These are phyloP conservation scores for Linnemannia schmuckeri DNA, from an alignment of 192 early-diverging fungal species.

Conservation along the genomic window DNA sequence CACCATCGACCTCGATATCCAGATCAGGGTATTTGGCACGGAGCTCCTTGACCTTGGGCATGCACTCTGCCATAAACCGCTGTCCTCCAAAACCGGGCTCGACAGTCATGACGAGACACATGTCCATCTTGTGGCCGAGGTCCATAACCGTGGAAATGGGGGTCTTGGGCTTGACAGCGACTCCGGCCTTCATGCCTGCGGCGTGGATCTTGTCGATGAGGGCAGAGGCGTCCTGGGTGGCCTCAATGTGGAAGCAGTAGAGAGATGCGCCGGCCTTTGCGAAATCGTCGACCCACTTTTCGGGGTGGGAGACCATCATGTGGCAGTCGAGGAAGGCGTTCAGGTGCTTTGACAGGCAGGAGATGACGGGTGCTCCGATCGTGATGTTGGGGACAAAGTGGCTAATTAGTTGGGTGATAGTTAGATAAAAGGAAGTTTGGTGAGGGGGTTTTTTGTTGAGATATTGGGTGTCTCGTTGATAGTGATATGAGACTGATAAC, in stretches of 20 bases:
- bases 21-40: slow-evolving; percentile 84
- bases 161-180: slow-evolving; percentile 94
- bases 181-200: slow-evolving; percentile 91
- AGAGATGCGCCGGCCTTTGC: slow-evolving; percentile 88
- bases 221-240: slow-evolving; percentile 77
- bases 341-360: slow-evolving; percentile 87
- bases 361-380: slow-evolving; percentile 93
- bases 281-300: slow-evolving; percentile 94
- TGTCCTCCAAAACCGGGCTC: slow-evolving; percentile 99
- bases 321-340: slow-evolving; percentile 87
- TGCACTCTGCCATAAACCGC: slow-evolving; percentile 89
- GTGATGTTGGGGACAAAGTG: slow-evolving; percentile 99
- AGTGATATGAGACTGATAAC: neutral
- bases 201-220: slow-evolving; percentile 87
- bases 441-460: neutral
- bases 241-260: slow-evolving; percentile 96
- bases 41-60: slow-evolving; percentile 87
- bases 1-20: slow-evolving; percentile 97
- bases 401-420: slow-evolving; percentile 50
- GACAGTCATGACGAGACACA: slow-evolving; percentile 96
- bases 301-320: slow-evolving; percentile 72
- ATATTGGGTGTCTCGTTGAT: neutral
- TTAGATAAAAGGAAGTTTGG: neutral
- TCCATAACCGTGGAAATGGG: slow-evolving; percentile 71
- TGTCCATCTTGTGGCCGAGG: slow-evolving; percentile 78